These are phyloP conservation scores for Trichoderma koningiopsis DNA, from an alignment of 2,329 filamentous ascomycete species.

Conservation along the genomic window DNA sequence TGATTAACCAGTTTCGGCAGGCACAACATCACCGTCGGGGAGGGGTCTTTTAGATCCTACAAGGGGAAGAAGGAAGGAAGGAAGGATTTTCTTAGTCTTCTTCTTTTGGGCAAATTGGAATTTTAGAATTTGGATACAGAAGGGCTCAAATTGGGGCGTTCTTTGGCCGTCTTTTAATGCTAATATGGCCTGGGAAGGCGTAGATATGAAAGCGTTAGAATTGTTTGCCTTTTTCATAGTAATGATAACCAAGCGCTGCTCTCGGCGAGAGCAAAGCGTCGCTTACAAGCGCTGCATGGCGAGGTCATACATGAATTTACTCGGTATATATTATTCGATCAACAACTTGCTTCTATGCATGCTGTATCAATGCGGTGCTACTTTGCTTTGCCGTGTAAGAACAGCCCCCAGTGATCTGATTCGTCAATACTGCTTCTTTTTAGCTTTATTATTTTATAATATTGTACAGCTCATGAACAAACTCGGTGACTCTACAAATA, in stretches of 20 bases:
- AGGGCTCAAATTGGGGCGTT: neutral
- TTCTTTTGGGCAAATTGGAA: neutral
- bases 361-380: neutral
- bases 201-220: neutral
- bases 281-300: neutral
- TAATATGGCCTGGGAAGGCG: neutral
- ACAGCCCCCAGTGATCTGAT: neutral
- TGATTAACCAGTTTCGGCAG: constrained; percentile 62
- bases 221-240: neutral
- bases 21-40: constrained; percentile 54
- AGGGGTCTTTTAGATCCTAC: constrained; percentile 35
- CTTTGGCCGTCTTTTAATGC: neutral
- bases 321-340: neutral
- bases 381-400: neutral
- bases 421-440: constrained; percentile 8
- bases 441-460: constrained; percentile 20
- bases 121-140: neutral
- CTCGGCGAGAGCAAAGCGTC: too few relatives aligned
- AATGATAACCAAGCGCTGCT: neutral
- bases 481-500: constrained; percentile 19
- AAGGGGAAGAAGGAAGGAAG: too few relatives aligned
- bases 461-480: constrained; percentile 19
- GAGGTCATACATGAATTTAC: neutral
- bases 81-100: neutral
- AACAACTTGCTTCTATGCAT: neutral